Conservation (phyloP, 345 rosid species). For the Pugionium dolabratum region DNA sequence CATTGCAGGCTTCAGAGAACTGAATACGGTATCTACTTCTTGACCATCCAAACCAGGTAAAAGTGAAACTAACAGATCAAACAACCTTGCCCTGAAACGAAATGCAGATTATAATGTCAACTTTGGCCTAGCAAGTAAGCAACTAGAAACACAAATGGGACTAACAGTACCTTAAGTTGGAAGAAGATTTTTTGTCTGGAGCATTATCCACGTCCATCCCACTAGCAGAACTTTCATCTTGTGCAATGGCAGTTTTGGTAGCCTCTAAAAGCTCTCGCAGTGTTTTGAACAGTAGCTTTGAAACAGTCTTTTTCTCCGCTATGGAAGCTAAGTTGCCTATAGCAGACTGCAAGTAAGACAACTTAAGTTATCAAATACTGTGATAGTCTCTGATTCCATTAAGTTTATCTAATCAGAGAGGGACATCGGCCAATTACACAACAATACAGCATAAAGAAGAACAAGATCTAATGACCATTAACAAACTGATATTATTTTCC, state of each 20-base stretch:
- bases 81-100: slow-evolving; percentile 70
- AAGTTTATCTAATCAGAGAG: slow-evolving; percentile 5
- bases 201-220: slow-evolving; percentile 60
- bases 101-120: slow-evolving; percentile 21
- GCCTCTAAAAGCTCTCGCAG: slow-evolving; percentile 71
- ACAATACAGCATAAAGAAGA: slow-evolving; percentile 12
- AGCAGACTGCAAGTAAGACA: slow-evolving; percentile 60
- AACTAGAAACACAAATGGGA: not conserved
- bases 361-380: slow-evolving; percentile 11
- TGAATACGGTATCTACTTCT: slow-evolving; percentile 56
- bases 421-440: slow-evolving; percentile 6
- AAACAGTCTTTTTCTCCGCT: slow-evolving; percentile 61
- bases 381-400: not conserved
- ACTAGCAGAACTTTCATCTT: slow-evolving; percentile 47
- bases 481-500: not conserved
- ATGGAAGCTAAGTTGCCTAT: slow-evolving; percentile 77
- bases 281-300: slow-evolving; percentile 55
- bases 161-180: slow-evolving; percentile 53
- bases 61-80: slow-evolving; percentile 80
- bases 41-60: slow-evolving; percentile 68
- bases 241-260: slow-evolving; percentile 58
- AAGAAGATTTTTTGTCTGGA: slow-evolving; percentile 47
- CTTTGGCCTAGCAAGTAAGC: slow-evolving; percentile 15
- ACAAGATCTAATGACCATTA: slow-evolving; percentile 2
- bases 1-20: slow-evolving; percentile 72